Evolutionary conservation across 345 rosid genomes (phyloP).

Genomic region (Xanthoceras sorbifolium): DNA sequence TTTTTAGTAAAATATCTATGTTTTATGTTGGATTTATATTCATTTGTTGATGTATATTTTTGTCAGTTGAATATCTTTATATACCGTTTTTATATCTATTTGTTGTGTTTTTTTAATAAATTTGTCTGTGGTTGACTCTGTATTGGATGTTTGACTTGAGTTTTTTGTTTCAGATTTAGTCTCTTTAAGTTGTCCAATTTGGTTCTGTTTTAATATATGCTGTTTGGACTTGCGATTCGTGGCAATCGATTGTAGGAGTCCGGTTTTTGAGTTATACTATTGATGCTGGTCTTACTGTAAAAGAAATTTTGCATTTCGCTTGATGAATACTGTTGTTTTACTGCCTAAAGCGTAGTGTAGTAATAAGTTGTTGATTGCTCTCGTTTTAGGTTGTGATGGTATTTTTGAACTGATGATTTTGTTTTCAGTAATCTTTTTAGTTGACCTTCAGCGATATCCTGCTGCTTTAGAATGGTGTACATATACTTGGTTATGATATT

Average conservation of each 20-base stretch:
- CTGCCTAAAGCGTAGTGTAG: background rate
- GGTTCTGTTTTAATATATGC: background rate
- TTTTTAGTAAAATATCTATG: background rate
- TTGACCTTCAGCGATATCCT: background rate
- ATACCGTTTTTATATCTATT: background rate
- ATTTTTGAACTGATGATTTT: too few relatives aligned
- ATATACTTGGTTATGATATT: background rate
- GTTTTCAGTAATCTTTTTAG: too few relatives aligned
- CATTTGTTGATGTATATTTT: background rate
- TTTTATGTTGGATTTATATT: background rate
- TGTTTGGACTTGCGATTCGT: background rate
- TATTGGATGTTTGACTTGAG: background rate
- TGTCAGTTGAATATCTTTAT: background rate
- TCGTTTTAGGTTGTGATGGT: too few relatives aligned
- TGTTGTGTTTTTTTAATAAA: background rate
- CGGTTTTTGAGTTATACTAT: background rate
- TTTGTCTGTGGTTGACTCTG: background rate
- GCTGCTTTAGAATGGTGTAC: background rate
- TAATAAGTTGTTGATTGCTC: background rate
- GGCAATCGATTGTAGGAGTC: background rate
- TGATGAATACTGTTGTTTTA: too few relatives aligned
- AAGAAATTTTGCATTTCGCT: too few relatives aligned
- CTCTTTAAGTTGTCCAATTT: background rate
- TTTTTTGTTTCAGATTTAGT: background rate
- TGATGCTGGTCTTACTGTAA: background rate